Evolutionary conservation across 768 basidiomycete genomes (phyloP).

Genomic region (Rhodotorula graminis): DNA sequence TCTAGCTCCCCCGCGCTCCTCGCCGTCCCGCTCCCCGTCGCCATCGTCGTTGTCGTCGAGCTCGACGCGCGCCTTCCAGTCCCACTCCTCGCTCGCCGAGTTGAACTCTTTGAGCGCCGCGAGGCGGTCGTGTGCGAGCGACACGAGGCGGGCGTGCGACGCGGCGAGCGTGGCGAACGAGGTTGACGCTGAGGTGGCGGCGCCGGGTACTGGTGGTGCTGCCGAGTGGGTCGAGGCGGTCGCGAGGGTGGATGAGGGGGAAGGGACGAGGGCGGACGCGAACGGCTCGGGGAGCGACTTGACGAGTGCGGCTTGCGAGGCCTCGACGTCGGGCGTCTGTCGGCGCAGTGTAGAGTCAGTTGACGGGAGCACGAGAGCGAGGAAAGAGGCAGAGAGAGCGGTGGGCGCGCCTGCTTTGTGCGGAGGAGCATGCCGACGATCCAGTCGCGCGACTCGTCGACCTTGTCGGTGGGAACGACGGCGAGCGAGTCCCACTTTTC

Average conservation of each 20-base stretch:
- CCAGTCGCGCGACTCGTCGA: constrained; percentile 38
- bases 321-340: constrained; percentile 32
- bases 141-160: not conserved
- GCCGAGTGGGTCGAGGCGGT: not conserved
- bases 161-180: not conserved
- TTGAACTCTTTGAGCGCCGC: constrained; percentile 15
- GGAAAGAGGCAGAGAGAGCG: no score
- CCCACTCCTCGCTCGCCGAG: constrained; percentile 28
- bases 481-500: constrained; percentile 26
- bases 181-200: no score
- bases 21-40: constrained; percentile 1
- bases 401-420: constrained; percentile 31
- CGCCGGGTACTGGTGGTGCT: no score
- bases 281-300: constrained; percentile 20
- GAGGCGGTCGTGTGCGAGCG: constrained; percentile 14
- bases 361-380: not conserved
- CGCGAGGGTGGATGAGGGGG: not conserved
- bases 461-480: constrained; percentile 18
- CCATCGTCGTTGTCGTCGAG: constrained; percentile 15
- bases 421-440: constrained; percentile 31
- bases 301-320: constrained; percentile 7
- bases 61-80: constrained; percentile 34
- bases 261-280: not conserved
- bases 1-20: not conserved
- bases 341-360: not conserved